These are phyloP conservation scores for Pseudozyma tsukubaensis DNA, from an alignment of 1,284 basidiomycete species.

Conservation along the genomic window DNA sequence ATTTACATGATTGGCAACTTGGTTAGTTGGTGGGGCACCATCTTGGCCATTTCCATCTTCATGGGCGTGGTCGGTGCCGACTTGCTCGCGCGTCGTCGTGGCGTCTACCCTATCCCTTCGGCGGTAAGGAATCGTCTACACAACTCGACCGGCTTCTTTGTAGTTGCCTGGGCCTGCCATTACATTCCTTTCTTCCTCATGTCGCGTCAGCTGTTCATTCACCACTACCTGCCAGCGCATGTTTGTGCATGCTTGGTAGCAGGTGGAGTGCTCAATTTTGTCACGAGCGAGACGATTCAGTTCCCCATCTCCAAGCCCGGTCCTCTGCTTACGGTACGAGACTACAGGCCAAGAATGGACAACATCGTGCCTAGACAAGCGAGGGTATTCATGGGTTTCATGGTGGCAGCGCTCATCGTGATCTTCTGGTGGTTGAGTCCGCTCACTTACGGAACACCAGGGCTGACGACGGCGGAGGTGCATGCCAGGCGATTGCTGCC, in stretches of 20 bases:
- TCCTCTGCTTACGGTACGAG: constrained; percentile 61
- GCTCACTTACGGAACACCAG: constrained; percentile 60
- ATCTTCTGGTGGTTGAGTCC: constrained; percentile 60
- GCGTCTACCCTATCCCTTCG: constrained; percentile 80
- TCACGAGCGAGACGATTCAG: constrained; percentile 79
- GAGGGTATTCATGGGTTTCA: constrained; percentile 16
- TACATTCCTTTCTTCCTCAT: constrained; percentile 98
- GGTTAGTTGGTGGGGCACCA: constrained; percentile 92
- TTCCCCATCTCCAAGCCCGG: constrained; percentile 83
- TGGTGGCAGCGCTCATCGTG: constrained; percentile 34
- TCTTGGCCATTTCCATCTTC: constrained; percentile 85
- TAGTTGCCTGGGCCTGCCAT: constrained; percentile 92
- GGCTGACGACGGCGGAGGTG: constrained; percentile 46
- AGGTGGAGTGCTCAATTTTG: constrained; percentile 89
- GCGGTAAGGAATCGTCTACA: constrained; percentile 88
- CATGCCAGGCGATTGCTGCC: constrained; percentile 45
- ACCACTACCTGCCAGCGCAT: constrained; percentile 89
- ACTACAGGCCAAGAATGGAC: constrained; percentile 36
- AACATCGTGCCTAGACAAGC: constrained; percentile 33
- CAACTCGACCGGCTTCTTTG: constrained; percentile 95
- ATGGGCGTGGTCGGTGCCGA: constrained; percentile 90
- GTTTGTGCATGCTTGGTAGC: constrained; percentile 90
- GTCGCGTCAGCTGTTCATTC: constrained; percentile 89
- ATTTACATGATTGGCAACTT: constrained; percentile 97
- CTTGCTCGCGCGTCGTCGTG: constrained; percentile 84